Evolutionary conservation across 208 protist genomes (phyloP), one percentile per base, ranked within the genome.

Genomic region (Trypanosoma avium): DNA sequence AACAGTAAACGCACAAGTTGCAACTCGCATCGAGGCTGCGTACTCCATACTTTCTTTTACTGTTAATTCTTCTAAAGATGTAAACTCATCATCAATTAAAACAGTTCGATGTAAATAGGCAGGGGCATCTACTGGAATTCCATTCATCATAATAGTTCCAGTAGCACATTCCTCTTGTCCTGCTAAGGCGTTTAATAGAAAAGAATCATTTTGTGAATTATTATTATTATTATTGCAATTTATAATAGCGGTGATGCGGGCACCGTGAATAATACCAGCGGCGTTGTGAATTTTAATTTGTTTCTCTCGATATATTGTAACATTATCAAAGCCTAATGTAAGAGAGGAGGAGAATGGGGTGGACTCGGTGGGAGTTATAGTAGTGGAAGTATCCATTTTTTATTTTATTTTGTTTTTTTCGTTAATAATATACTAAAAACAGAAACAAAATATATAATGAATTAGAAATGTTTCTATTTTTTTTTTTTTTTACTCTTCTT

Each of bases 21-120:
- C 64, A 54, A 86, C 72, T 8, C 79, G 84, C 77, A 90, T 63
- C 21, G 63, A 57, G 9, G 65, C 72, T 2, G 84, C 71, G 46
- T 82, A 90, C 42, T 76, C 52, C 19, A 90, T 58, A 59, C 84
- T 87, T 40, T 90, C 74, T 12, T 64, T 56, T 50, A 87, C 84
- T 0, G 75, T 85, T 17, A 90, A 67, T 15, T 84, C 60, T 1
- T 67, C 78, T 9, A 79, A 54, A 9, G 67, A 62, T 21, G 54
- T 63, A 56, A 77, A 74, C 22, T 74, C 75, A 1, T 81, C 70
- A 53, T 72, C 70, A 29, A 81, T 59, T 17, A 81, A 55, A 6
- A 58, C 70, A 17, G 50, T 67, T 27, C 73, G 73, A 9, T 66
- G 47, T 40, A 75, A 69, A 38, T 79, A 90, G 29, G 68, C 54